These are phyloP conservation scores for Fusarium chuoi DNA, from an alignment of 2,329 filamentous ascomycete genomes.

Conservation along the genomic window DNA sequence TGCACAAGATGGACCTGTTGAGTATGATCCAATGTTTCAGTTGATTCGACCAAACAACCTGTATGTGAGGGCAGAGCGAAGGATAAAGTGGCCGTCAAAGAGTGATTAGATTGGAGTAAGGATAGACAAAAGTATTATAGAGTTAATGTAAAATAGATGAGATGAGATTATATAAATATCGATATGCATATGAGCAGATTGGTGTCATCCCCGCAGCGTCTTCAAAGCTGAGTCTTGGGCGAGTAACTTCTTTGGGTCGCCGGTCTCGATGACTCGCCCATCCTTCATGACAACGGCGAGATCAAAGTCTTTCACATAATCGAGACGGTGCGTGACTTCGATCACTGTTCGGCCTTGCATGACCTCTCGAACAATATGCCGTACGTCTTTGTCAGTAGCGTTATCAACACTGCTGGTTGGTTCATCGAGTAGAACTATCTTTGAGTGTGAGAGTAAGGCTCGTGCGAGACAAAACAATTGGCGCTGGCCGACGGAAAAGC, in stretches of 20 bases:
- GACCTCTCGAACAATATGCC: constrained; percentile 31
- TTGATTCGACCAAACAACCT: constrained; percentile 66
- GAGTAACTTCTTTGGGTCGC: constrained; percentile 41
- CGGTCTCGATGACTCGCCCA: constrained; percentile 43
- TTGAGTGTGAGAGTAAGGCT: constrained; percentile 49
- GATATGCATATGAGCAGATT: background rate
- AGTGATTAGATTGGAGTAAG: constrained; percentile 6
- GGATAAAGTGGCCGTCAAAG: constrained; percentile 59
- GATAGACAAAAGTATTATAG: constrained; percentile 29
- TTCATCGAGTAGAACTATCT: constrained; percentile 49
- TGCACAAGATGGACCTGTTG: constrained; percentile 62
- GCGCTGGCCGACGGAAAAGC: constrained; percentile 56
- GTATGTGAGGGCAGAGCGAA: constrained; percentile 61
- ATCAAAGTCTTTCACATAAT: constrained; percentile 43
- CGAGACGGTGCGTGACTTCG: constrained; percentile 46
- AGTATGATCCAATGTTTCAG: constrained; percentile 70
- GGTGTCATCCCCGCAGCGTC: background rate
- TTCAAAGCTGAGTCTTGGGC: constrained; percentile 1
- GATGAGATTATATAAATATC: background rate
- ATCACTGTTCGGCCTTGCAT: constrained; percentile 43
- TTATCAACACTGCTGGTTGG: constrained; percentile 48
- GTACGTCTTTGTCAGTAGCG: constrained; percentile 43
- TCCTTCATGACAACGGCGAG: constrained; percentile 45
- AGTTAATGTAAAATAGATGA: constrained; percentile 21
- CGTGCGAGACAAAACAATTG: constrained; percentile 62